Base-by-base conservation (phyloP, 2,329 filamentous ascomycete species). In the Sporothrix brunneoviolacea region DNA sequence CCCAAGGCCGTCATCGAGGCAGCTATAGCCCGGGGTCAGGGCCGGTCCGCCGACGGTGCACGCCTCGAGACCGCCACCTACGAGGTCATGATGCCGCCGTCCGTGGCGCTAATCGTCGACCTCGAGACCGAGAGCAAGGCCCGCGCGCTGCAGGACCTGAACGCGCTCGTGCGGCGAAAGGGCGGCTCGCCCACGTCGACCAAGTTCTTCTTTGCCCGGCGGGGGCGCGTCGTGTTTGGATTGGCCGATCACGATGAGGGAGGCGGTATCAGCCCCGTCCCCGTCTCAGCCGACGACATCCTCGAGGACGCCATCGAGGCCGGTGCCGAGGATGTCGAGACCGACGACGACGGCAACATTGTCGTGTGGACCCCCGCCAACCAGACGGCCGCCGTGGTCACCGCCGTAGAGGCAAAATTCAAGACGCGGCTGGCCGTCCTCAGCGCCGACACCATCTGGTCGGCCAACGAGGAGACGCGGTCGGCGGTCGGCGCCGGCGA, bases 11-110 rank as follows among this genome's bases (percentile, higher is more conserved):
- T 81, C 2, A 95, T 60, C 59, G 91, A 97, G 66, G 76, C 76
- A 13, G 90, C 93, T 48, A 84, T 98, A 57, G 87, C 89, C 13
- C 83, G 90, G 41, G 93, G 93, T 2, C 91, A 96, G 65, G 91
- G 93, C 37, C 79, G 84, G 56, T 91, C 90, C 21, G 69, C 82
- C 2, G 79, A 78, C 5, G 93, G 93, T 48, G 78, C 79, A 15
- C 75, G 81, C 13, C 79, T 97, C n/a, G 91, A 96, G 64, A 73
- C 71, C 30, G 67, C 93, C 46, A 86, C 82, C 1, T 75, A 95
- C 46, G 91, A 97, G 71, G 83, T 83, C 22, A 86, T 96, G 58
- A 70, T 94, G 54, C 86, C 88, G 2, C 80, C 84, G 3, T 82
- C 84, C 28, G 78, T 90, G 2, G 89, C 88, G 10, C 73, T 91